Percentiles rank a stretch among this genome's conserved stretches.
These are phyloP conservation scores for Colletotrichum karsti DNA, from an alignment of 2,329 filamentous ascomycete genomes.

Conservation along the genomic window DNA sequence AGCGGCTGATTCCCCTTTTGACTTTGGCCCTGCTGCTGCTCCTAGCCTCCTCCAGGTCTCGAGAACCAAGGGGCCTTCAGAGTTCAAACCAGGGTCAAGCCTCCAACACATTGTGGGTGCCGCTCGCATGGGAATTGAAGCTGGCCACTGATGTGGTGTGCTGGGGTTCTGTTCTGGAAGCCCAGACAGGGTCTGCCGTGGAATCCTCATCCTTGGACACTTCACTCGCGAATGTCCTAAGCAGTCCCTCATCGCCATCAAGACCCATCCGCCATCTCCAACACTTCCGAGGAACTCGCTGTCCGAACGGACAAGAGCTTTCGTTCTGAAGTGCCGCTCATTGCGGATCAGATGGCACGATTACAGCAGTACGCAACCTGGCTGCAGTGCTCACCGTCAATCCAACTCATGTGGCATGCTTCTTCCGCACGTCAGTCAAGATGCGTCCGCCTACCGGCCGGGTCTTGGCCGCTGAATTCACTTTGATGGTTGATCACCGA, in stretches of 20 bases:
- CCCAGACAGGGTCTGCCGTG: background rate
- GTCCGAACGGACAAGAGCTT: background rate
- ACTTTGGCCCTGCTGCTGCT: background rate
- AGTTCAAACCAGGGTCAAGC: background rate
- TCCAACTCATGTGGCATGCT: background rate
- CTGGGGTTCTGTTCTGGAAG: slow-evolving; percentile 14
- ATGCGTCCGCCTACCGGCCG: too few species aligned
- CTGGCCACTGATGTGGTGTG: background rate
- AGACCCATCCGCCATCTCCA: background rate
- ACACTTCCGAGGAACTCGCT: background rate
- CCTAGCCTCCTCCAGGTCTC: background rate
- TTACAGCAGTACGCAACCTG: background rate
- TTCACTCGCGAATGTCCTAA: background rate
- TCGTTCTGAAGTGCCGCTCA: background rate
- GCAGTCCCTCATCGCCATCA: background rate
- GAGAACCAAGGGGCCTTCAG: background rate
- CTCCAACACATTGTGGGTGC: background rate
- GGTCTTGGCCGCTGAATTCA: too few species aligned
- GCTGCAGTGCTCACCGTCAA: background rate
- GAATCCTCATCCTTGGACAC: background rate
- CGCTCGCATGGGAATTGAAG: slow-evolving; percentile 13
- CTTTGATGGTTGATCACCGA: background rate
- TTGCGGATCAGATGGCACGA: background rate
- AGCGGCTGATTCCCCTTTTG: background rate
- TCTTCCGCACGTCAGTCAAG: background rate